phyloP scores from a whole-genome alignment of 768 basidiomycete genomes.

The Rhodosporidiobolus sp. region DNA sequence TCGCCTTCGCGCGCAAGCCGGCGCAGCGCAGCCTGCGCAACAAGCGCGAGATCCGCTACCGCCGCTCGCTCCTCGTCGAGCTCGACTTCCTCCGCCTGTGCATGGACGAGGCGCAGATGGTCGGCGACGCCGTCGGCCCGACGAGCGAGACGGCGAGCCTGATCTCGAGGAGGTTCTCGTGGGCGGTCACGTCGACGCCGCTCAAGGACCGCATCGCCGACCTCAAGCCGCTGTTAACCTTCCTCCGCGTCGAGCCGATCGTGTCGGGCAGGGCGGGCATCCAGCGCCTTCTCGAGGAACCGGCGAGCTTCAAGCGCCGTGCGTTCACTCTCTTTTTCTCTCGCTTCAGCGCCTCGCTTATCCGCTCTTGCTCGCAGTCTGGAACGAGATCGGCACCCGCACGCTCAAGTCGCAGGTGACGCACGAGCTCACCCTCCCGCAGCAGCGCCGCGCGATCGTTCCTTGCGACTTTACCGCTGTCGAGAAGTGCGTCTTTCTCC shows the following conservation, averaged over 20 bases:
- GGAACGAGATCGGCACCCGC: constrained; percentile 47
- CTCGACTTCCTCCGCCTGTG: constrained; percentile 46
- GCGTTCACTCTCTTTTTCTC: background rate
- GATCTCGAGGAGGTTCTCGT: constrained; percentile 48
- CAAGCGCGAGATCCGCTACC: constrained; percentile 25
- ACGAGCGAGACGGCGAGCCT: constrained; percentile 49
- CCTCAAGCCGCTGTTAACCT: constrained; percentile 47
- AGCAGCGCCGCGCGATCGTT: constrained; percentile 47
- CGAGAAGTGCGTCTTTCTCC: constrained; percentile 9
- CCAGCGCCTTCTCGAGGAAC: constrained; percentile 26
- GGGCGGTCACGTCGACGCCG: constrained; percentile 52
- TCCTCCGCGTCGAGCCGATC: constrained; percentile 42
- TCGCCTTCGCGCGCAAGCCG: constrained; percentile 40
- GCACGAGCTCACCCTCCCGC: constrained; percentile 48
- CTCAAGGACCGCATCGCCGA: constrained; percentile 49
- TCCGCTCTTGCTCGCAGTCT: constrained; percentile 34
- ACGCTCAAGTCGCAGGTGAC: constrained; percentile 47
- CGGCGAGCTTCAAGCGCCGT: constrained; percentile 26
- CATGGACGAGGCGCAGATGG: constrained; percentile 52
- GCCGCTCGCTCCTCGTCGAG: constrained; percentile 39
- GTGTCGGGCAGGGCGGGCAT: constrained; percentile 4
- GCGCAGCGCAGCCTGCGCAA: constrained; percentile 25
- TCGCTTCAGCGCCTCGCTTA: too few relatives aligned
- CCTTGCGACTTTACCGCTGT: constrained; percentile 48
- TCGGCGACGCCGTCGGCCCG: constrained; percentile 30